phyloP scores from a whole-genome alignment of 495 filamentous ascomycete genomes.

The Neurospora sp. region DNA sequence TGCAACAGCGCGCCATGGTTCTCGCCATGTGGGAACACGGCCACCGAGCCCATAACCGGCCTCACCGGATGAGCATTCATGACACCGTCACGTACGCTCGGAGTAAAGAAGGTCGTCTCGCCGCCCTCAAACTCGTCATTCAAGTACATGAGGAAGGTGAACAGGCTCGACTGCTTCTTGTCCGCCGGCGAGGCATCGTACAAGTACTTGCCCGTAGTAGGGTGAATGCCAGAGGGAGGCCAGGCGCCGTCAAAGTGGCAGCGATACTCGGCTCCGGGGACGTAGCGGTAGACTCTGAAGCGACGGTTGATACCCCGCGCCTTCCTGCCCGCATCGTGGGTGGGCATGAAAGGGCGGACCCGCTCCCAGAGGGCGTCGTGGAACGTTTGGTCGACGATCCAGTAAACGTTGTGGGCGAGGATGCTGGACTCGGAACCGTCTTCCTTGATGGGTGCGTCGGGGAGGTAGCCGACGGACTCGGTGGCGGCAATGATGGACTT shows the following conservation, averaged over 20 bases:
- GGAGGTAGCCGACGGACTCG: conserved; percentile 34
- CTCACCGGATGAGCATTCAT: conserved; percentile 39
- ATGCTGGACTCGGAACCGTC: conserved; percentile 32
- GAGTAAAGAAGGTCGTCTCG: conserved; percentile 42
- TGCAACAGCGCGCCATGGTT: conserved; percentile 32
- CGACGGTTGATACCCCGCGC: conserved; percentile 36
- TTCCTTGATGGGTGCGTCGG: conserved; percentile 35
- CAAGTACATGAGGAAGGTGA: conserved; percentile 42
- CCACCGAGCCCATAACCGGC: conserved; percentile 36
- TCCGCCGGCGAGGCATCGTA: conserved; percentile 34
- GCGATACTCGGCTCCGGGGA: conserved; percentile 40
- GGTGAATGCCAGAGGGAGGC: conserved; percentile 33
- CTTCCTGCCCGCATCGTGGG: conserved; percentile 22
- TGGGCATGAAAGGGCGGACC: conserved; percentile 28
- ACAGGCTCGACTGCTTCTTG: conserved; percentile 36
- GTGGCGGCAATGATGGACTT: conserved; percentile 35
- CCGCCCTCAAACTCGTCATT: conserved; percentile 43
- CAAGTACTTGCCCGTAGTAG: conserved; percentile 27
- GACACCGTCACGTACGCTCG: conserved; percentile 29
- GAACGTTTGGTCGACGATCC: conserved; percentile 35
- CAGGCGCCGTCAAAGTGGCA: conserved; percentile 38
- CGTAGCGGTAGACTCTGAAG: conserved; percentile 40
- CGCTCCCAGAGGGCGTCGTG: conserved; percentile 32
- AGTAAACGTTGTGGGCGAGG: conserved; percentile 44
- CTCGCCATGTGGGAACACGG: conserved; percentile 39